Evolutionary conservation across 2,329 filamentous ascomycete species (phyloP).

Genomic region (Fusarium pseudocircinatum): DNA sequence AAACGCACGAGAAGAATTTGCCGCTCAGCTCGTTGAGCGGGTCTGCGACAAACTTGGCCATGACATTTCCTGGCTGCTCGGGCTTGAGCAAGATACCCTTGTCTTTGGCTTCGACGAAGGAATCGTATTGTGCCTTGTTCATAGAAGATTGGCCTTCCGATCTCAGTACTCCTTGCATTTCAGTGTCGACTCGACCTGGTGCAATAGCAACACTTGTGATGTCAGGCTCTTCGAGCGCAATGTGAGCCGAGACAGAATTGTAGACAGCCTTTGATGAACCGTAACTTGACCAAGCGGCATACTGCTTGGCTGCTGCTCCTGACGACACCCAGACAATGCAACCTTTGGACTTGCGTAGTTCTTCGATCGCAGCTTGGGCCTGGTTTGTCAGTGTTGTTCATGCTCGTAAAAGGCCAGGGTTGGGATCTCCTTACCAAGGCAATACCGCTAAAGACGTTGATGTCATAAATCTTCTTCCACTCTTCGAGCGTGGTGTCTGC

Average conservation of each 20-base stretch:
- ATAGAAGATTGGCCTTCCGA: constrained; percentile 64
- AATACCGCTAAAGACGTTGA: constrained; percentile 88
- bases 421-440: constrained; percentile 68
- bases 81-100: constrained; percentile 79
- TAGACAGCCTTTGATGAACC: constrained; percentile 84
- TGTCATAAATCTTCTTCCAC: constrained; percentile 80
- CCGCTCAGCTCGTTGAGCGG: constrained; percentile 77
- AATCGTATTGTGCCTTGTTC: constrained; percentile 67
- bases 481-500: constrained; percentile 73
- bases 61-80: constrained; percentile 86
- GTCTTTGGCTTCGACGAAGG: constrained; percentile 75
- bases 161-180: constrained; percentile 87
- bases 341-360: constrained; percentile 74
- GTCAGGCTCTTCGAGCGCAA: constrained; percentile 79
- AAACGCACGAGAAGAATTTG: constrained; percentile 73
- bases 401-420: neutral
- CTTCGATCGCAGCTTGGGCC: constrained; percentile 76
- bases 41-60: constrained; percentile 78
- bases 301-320: constrained; percentile 74
- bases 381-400: constrained; percentile 48
- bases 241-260: constrained; percentile 79
- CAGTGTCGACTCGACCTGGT: constrained; percentile 86
- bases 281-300: constrained; percentile 81
- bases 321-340: constrained; percentile 82
- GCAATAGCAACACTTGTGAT: constrained; percentile 78